Evolutionary conservation across 768 basidiomycete genomes (phyloP), one percentile per base, ranked within the genome.

Genomic region (Termitomyces sp.): DNA sequence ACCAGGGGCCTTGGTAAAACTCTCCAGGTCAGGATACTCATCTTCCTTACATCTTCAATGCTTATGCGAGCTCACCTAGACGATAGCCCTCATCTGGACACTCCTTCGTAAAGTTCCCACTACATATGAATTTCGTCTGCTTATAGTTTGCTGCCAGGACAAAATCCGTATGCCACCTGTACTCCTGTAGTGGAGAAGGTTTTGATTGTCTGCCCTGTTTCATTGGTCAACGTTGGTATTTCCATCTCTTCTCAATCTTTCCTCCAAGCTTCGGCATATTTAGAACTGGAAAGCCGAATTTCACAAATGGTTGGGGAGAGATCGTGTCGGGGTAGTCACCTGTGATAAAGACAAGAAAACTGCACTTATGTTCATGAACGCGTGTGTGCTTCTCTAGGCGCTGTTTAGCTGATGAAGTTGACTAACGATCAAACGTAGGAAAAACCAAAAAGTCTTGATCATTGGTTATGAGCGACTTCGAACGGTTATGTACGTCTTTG

Each of bases 201-300:
- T 10, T 73, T 99, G 53, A 87, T 99, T 56, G 97, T 94, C 31
- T 97, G 96, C 65, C 97, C 97, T 0, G 96, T 97, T 12, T 88
- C 94, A 12, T 74, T 98, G 31, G 75, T 95, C 60, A 89, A 85
- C 56, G 93, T 93, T 63, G 58, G 81, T 42, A 22, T 20, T 15
- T 66, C 31, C 23, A 11, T 27, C 20, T 33, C 22, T 27, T 49
- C 16, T 27, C 12, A 3, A 38, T 52, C 9, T 7, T 36, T 38
- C n/a, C 44, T 42, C 58, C 35, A 6, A 44, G 44, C 22, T 44
- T 27, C 5, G 16, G n/a, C 15, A 41, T 29, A 25, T 29, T 2
- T 15, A 96, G 87, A 98, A 98, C 66, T 99, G 97, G 97, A 88
- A 84, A 66, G 86, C 84, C 39, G 97, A 99, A 68, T 94, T 99